Evolutionary conservation across 805 yeast genomes (phyloP), one percentile per base, ranked within the genome.

Genomic region (Metschnikowia anglica): DNA sequence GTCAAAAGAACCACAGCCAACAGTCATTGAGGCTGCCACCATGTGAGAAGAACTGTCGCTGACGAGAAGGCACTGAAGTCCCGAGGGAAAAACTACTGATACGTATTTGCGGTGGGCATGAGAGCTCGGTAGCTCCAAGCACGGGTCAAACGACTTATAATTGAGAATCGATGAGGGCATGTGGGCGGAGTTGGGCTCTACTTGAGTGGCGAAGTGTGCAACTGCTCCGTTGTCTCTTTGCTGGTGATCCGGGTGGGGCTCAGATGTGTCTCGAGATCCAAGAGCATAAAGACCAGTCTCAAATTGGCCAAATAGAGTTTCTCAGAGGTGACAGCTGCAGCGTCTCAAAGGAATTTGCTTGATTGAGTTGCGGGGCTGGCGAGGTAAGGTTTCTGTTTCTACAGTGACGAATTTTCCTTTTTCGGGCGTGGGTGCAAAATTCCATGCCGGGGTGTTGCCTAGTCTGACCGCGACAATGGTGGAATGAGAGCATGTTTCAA

Each of bases 1-100:
- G 35, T 81, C 72, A 55, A 81, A 82, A 2, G 96, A 81, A 7
- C 99, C 99, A 0, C 87, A 70, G 3, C 83, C 82, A 2, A 89
- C 88, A 28, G 87, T 77, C 5, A 91, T 54, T 1, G 95, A 80
- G 15, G 86, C 83, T 6, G 93, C 75, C 3, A 85, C 82, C 11
- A 73, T 52, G 33, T 78, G 81, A 12, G 80, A 77, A 0, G 80
- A 65, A 0, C 90, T 83, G 54, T 91, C 97, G 2, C 89, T 86
- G 12, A 93, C 76, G 19, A 93, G 58, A 1, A 91, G 65, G 0
- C 80, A 78, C 27, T 74, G 63, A 2, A 90, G 65, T 0, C 93
- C 93, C 63, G 90, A 89, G 2, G 79, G 73, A 11, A 91, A 73
- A 27, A 65, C 61, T 4, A 82, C 58, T 2, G 72, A 51, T 34